A percentile compares a stretch with the other conserved stretches of the same genome.
Evolutionary conservation across 768 basidiomycete genomes (phyloP).

Genomic region (Trametes punicea): DNA sequence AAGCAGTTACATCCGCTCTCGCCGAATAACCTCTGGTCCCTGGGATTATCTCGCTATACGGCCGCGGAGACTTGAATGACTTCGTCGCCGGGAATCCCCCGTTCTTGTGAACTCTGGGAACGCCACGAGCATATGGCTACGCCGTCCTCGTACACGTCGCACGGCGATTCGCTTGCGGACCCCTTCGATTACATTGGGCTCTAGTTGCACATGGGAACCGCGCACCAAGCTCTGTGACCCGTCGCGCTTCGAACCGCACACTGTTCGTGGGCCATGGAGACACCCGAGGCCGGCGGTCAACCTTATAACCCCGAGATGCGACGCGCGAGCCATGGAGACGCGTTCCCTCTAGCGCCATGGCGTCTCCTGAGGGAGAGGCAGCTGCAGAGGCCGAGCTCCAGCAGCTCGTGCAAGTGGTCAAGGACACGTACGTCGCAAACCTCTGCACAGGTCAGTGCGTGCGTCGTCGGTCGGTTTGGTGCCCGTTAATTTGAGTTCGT

Average conservation of each 20-base stretch:
- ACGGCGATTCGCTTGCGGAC: background rate
- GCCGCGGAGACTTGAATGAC: background rate
- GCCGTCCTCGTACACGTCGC: background rate
- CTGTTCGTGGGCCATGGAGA: background rate
- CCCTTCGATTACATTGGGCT: background rate
- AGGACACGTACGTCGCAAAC: background rate
- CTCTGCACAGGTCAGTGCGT: slow-evolving; percentile 2
- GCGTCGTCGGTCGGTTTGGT: background rate
- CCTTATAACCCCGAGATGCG: background rate
- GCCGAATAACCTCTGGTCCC: background rate
- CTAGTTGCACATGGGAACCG: background rate
- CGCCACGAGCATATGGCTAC: background rate
- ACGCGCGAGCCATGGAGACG: background rate
- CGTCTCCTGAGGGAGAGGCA: background rate
- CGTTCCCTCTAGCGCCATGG: background rate
- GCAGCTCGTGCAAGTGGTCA: background rate
- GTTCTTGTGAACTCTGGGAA: background rate
- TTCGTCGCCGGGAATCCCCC: background rate
- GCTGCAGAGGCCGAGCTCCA: background rate
- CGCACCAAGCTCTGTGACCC: background rate
- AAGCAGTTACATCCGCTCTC: background rate
- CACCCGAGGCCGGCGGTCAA: background rate
- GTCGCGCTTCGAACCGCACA: background rate
- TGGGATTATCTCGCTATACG: background rate
- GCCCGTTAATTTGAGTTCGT: background rate